Evolutionary conservation across 2,329 filamentous ascomycete species (phyloP), one percentile per base, ranked within the genome.

Genomic region (Ophiostoma perfectum): DNA sequence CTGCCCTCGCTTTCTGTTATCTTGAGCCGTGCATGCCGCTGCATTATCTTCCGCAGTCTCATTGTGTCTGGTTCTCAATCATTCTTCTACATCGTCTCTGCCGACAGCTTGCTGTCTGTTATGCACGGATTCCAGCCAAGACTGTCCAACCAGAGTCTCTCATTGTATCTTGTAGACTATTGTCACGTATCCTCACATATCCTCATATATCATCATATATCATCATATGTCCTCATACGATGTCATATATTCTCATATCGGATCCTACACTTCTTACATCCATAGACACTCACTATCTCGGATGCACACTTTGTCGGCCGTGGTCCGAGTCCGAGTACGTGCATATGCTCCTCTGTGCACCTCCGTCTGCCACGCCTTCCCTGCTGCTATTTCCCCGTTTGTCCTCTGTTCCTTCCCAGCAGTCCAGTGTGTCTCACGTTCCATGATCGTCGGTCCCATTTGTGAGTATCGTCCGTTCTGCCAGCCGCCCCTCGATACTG

Each of bases 71-170:
- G 27, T 16, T 16, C 45, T 55, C 49, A 27, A 11, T 9, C 49
- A 27, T 55, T 55, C 49, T 55, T 55, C 49, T 11, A 55, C n/a
- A 55, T 55, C 3, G 49, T 55, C 49, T 55, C 49, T 55, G 49
- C 49, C 49, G 49, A 55, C 49, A 55, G 18, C 49, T 18, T 55
- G 49, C 49, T 55, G 49, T 55, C n/a, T 55, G n/a, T 55, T 5
- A 55, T 55, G 49, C 49, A 55, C 49, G n/a, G n/a, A 18, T 55
- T 27, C 49, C 49, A 27, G 49, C 49, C 49, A 55, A 55, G 49
- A 55, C n/a, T 27, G 3, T n/a, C 27, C 18, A 2, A 27, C n/a
- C n/a, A 55, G 14, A 47, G 27, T 27, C 27, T 27, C 27, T 27
- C 27, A 27, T 27, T 27, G 27, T 27, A 27, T 2, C 27, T 27